These are phyloP conservation scores for Leccinum ochraceum DNA, from an alignment of 768 basidiomycete species.

Conservation along the genomic window DNA sequence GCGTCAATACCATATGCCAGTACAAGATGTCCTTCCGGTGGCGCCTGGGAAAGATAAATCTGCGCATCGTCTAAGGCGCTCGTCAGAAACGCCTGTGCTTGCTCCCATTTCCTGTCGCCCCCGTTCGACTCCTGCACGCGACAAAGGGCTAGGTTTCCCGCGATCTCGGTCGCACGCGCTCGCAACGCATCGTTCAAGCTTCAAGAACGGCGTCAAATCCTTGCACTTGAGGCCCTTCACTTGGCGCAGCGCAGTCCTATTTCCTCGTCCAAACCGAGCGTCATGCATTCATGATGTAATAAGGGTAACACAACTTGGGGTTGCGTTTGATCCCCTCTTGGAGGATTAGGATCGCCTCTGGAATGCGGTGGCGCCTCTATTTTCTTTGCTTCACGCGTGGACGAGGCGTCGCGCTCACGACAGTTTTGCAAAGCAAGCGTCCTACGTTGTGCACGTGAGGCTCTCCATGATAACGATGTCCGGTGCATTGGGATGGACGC, in stretches of 20 bases:
- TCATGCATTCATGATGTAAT: constrained; percentile 48
- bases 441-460: no score
- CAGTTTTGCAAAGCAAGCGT: no score
- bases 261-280: constrained; percentile 36
- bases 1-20: constrained; percentile 60
- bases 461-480: no score
- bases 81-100: no score
- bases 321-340: constrained; percentile 48
- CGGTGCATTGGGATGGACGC: no score
- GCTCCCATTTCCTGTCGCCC: constrained; percentile 42
- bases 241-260: constrained; percentile 57
- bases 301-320: constrained; percentile 57
- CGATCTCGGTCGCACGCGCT: constrained; percentile 57
- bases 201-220: constrained; percentile 54
- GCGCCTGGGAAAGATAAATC: no score
- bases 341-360: constrained; percentile 47
- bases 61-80: no score
- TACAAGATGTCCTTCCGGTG: constrained; percentile 49
- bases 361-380: constrained; percentile 31
- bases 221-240: constrained; percentile 60
- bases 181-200: constrained; percentile 46
- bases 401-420: constrained; percentile 17
- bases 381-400: constrained; percentile 26
- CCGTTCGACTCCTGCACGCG: constrained; percentile 43
- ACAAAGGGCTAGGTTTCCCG: constrained; percentile 43